Evolutionary conservation across 2,329 filamentous ascomycete species (phyloP), one percentile per base, ranked within the genome.

Genomic region (Ophiosphaerella narmari): DNA sequence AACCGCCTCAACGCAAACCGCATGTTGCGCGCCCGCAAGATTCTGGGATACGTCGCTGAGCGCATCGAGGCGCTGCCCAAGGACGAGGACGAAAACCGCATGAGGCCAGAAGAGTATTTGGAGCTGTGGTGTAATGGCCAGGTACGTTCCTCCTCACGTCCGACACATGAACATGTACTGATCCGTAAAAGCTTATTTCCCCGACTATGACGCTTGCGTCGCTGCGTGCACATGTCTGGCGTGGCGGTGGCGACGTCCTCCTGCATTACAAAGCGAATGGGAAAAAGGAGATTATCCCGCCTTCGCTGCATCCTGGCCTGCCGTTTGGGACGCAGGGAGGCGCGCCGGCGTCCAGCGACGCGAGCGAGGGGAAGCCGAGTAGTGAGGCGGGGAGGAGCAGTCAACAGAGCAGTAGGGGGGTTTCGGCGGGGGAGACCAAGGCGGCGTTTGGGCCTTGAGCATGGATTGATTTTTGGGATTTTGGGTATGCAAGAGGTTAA

Each of bases 1-100:
- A 93, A 92, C 59, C 87, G 94, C 21, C 81, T 99, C 43, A 99
- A 97, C 70, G 94, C 94, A 9, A 99, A 97, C 68, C 85, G 93
- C 47, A 97, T 99, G 94, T 80, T 99, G 43, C 85, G 94, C 39
- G 91, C 95, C 3, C 93, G 91, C 77, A 99, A 99, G 79, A 94
- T 99, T 18, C 77, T 97, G 50, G 85, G 86, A 0, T 99, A 99
- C 65, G 85, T 99, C 14, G 90, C 91, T 1, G 94, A 99, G 74
- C 84, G 92, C 46, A 93, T 99, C 50, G 93, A 97, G 62, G 73
- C 81, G n/a, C 77, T 82, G 0, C 80, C 86, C 42, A 80, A 85
- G 44, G 77, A 80, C 4, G 82, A 86, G 42, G 77, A 81, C 31
- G 48, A 14, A 55, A 53, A 26, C 44, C 52, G 13, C 35, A 75